Percentiles rank a stretch among this genome's conserved stretches.
Conservation (phyloP, 2,329 filamentous ascomycete species). For the Sclerotinia glacialis region DNA sequence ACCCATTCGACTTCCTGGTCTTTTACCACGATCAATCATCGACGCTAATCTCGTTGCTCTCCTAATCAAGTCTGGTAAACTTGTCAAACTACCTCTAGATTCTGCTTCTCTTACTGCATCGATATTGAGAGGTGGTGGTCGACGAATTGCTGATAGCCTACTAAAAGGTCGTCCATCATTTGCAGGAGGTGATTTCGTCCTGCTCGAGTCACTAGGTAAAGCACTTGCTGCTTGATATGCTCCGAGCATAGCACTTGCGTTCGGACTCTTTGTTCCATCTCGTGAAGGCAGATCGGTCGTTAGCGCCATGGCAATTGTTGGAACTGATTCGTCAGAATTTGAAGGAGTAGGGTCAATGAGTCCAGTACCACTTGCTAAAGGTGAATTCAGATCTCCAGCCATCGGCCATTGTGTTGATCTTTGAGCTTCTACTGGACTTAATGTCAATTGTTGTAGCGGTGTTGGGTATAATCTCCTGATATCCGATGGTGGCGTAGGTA, state of each 20-base stretch:
- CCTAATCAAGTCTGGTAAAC: constrained; percentile 84
- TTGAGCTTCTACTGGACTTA: constrained; percentile 38
- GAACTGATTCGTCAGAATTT: constrained; percentile 32
- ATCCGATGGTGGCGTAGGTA: neutral
- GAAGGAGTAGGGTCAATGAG: constrained; percentile 34
- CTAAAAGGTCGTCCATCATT: constrained; percentile 36
- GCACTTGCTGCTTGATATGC: constrained; percentile 49
- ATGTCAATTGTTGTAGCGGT: constrained; percentile 42
- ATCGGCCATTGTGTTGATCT: constrained; percentile 31
- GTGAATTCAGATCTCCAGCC: constrained; percentile 30
- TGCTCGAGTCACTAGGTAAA: constrained; percentile 20
- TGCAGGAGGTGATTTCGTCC: constrained; percentile 4
- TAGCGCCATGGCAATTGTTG: constrained; percentile 26
- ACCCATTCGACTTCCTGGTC: constrained; percentile 58
- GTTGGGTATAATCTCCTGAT: constrained; percentile 29
- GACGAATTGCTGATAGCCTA: constrained; percentile 54
- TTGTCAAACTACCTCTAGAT: constrained; percentile 83
- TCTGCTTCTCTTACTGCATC: constrained; percentile 79
- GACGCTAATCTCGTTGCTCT: constrained; percentile 83
- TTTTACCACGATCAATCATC: constrained; percentile 78
- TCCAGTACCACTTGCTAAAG: constrained; percentile 35
- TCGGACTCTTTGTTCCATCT: constrained; percentile 28
- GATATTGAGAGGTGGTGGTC: constrained; percentile 76
- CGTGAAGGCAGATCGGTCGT: constrained; percentile 25
- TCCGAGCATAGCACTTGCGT: constrained; percentile 49